Percentiles rank a stretch among this genome's conserved stretches.
phyloP scores from a whole-genome alignment of 768 basidiomycete genomes.

The Clitopilus passeckerianus region DNA sequence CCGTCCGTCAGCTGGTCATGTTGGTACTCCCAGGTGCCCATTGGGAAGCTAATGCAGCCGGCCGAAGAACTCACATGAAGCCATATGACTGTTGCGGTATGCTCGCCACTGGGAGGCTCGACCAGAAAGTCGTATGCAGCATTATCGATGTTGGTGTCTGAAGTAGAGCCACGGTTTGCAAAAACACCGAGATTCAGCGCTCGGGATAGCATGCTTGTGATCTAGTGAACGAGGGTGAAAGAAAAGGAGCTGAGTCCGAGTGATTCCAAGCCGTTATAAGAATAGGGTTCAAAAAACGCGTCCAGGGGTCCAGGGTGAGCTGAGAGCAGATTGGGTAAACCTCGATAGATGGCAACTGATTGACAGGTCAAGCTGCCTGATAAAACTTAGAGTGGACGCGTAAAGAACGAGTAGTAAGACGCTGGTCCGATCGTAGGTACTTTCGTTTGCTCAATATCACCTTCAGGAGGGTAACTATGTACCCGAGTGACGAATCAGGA shows the following conservation, averaged over 20 bases:
- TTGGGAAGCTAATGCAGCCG: too few relatives aligned
- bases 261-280: not conserved
- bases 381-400: not conserved
- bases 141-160: not conserved
- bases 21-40: not conserved
- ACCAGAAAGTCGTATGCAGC: not conserved
- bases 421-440: not conserved
- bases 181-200: not conserved
- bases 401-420: not conserved
- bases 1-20: not conserved
- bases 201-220: not conserved
- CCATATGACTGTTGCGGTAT: constrained; percentile 64
- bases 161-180: not conserved
- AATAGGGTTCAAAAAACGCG: not conserved
- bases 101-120: constrained; percentile 8
- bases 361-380: too few relatives aligned
- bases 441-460: not conserved
- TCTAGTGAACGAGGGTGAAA: too few relatives aligned
- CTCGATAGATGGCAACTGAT: not conserved
- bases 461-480: too few relatives aligned
- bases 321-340: not conserved
- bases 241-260: not conserved
- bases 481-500: too few relatives aligned
- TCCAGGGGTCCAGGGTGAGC: too few relatives aligned
- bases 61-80: constrained; percentile 45